Percentiles rank a stretch among this genome's conserved stretches.
These are phyloP conservation scores for Capronia coronata DNA, from an alignment of 2,329 filamentous ascomycete species.

Conservation along the genomic window DNA sequence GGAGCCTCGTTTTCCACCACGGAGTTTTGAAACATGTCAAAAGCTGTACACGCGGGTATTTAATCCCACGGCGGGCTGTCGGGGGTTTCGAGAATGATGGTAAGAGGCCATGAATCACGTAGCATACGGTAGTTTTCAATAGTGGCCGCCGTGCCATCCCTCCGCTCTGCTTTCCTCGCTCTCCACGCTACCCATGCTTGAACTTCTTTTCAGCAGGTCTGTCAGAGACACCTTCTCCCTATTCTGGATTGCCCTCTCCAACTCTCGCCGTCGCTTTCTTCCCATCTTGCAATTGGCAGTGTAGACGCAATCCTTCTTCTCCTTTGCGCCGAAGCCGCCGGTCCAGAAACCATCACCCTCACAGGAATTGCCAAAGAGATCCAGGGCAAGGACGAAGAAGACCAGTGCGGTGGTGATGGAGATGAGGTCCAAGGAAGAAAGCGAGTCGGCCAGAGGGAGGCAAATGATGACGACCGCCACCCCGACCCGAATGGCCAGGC, in stretches of 20 bases:
- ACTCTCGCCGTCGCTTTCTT: constrained; percentile 32
- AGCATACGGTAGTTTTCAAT: too few relatives aligned
- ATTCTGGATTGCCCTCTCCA: constrained; percentile 31
- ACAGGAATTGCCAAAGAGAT: constrained; percentile 47
- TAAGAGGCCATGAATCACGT: too few relatives aligned
- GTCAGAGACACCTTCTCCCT: constrained; percentile 29
- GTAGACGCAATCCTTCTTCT: constrained; percentile 36
- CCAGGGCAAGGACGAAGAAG: constrained; percentile 44
- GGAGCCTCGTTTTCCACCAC: too few relatives aligned
- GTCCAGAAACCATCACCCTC: constrained; percentile 40
- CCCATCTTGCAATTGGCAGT: constrained; percentile 35
- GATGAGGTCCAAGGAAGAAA: constrained; percentile 45
- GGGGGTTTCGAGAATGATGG: too few relatives aligned
- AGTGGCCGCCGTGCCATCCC: not conserved
- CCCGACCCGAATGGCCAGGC: constrained; percentile 46
- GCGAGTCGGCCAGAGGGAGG: constrained; percentile 45
- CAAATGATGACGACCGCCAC: constrained; percentile 50
- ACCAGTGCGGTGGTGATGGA: constrained; percentile 42
- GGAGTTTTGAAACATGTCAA: too few relatives aligned
- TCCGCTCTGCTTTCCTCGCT: not conserved
- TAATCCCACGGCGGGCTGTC: too few relatives aligned
- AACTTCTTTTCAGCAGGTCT: constrained; percentile 8
- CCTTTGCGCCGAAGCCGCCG: constrained; percentile 30
- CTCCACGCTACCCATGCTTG: constrained; percentile 1
- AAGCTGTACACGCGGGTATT: too few relatives aligned